Evolutionary conservation across 371 early-diverging fungal genomes (phyloP), one percentile per base, ranked within the genome.

Genomic region (Mortierella sp.): DNA sequence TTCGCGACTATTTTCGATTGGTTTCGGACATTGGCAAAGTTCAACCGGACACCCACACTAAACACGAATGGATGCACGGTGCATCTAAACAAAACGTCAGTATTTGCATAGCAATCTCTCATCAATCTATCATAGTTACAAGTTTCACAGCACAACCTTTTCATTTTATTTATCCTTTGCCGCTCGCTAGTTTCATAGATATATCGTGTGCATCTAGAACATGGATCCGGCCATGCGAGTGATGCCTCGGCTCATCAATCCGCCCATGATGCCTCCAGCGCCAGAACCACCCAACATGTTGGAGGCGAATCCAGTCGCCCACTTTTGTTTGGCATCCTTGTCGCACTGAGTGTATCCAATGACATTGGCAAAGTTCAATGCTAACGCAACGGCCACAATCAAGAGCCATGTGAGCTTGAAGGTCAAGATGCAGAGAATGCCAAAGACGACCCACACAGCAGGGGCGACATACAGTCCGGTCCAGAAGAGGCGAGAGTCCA

Each of bases 261-360:
- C 86, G 21, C 86, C 79, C 81, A 85, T 75, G 35, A 85, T 32
- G 6, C 86, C 86, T 27, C 79, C 72, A 46, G 85, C 76, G 18
- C 74, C 76, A 21, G 82, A 76, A 11, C 86, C 82, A 3, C 86
- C 82, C 60, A 85, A 74, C 82, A 85, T 79, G 63, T 85, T 85
- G 75, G 82, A 79, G 21, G 86, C 86, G 49, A 85, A 85, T 58
- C 86, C 86, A 4, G 75, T 55, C 29, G 82, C 86, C 95, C 95
- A 95, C 85, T 92, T 93, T 81, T 89, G 89, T 85, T 95, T 94
- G 7, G 95, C 96, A 88, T 95, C 97, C 93, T 97, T 97, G 87
- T 99, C 98, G 82, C 98, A 98, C 77, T 95, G 93, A n/a, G 96
- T 95, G 82, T 98, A 99, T n/a, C 99, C 99, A 83, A 97, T 89